Evolutionary conservation across 108 stramenopile genomes (phyloP), one percentile per base, ranked within the genome.

Genomic region (Discostella pseudostelligera): DNA sequence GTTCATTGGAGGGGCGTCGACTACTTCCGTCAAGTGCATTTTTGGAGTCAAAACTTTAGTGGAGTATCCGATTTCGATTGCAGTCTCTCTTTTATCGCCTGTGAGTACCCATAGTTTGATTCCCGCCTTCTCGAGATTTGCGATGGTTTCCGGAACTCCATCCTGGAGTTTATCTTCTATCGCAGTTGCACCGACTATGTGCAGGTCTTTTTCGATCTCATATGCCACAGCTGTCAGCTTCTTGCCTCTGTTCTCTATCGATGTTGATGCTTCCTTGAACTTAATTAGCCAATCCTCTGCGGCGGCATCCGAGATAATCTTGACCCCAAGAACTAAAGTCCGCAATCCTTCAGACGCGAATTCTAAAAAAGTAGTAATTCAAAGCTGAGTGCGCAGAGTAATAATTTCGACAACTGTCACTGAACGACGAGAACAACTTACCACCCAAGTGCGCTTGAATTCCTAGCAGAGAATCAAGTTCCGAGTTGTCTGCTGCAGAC

Each of bases 41-140:
- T 90, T 86, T 12, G 90, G 84, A 8, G 88, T 88, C 44, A 98
- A 79, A 26, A 98, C 92, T 43, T 87, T 71, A 8, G 94, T 92
- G 11, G 94, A 90, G 74, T 95, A 96, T 14, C 95, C 99, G 40
- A 99, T 99, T 74, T 98, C 96, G 40, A 97, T 87, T 19, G 99
- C 99, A 7, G 99, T 99, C 67, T 98, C 99, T 29, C 92, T 67
- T 65, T 99, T 99, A 74, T 98, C 99, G 20, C 99, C 99, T 4
- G 99, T 99, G 24, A 99, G 87, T 20, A 99, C 94, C 96, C 96
- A 98, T 8, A 99, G 80, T 69, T 89, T 94, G 59, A 99, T 96
- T 22, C 96, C 96, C 21, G 97, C 99, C 39, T 84, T 82, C 56
- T 71, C 87, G 10, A 99, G 81, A 0, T 84, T 96, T 5, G 92